Evolutionary conservation across 2,329 filamentous ascomycete genomes (phyloP).

Genomic region (Aspergillus pseudonomiae): DNA sequence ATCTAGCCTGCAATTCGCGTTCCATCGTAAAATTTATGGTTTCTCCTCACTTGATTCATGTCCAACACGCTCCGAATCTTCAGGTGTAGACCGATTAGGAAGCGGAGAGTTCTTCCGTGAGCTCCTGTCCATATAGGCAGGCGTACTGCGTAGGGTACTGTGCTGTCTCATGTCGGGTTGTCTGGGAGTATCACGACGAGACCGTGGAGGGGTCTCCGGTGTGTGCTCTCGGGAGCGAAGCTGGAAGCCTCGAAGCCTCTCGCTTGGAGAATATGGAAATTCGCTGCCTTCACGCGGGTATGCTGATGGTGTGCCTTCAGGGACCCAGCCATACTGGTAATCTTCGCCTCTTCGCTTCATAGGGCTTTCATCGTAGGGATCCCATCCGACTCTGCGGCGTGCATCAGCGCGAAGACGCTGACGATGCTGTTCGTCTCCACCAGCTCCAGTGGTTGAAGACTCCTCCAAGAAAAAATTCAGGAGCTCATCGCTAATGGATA

Average conservation of each 20-base stretch:
- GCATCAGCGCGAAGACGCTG: conserved; percentile 64
- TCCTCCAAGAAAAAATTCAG: conserved; percentile 83
- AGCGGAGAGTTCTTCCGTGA: conserved; percentile 38
- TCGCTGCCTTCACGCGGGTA: conserved; percentile 27
- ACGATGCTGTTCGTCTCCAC: conserved; percentile 63
- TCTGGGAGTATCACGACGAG: conserved; percentile 26
- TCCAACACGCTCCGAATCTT: conserved; percentile 32
- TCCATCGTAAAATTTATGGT: background rate
- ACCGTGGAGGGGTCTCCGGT: conserved; percentile 31
- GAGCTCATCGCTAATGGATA: conserved; percentile 88
- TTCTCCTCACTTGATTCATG: conserved; percentile 6
- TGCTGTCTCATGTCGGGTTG: conserved; percentile 22
- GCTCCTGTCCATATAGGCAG: conserved; percentile 22
- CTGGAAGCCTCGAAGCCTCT: conserved; percentile 28
- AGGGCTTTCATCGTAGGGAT: conserved; percentile 72
- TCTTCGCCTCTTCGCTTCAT: conserved; percentile 68
- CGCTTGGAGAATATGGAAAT: conserved; percentile 32
- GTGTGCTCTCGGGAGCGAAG: conserved; percentile 38
- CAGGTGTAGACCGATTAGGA: conserved; percentile 32
- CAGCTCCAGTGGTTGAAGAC: conserved; percentile 66
- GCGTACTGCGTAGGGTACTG: conserved; percentile 26
- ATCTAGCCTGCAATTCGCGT: background rate
- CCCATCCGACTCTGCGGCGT: conserved; percentile 65
- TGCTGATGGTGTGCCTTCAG: conserved; percentile 28
- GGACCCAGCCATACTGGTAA: conserved; percentile 56